Base-by-base conservation (phyloP, 2,329 filamentous ascomycete genomes). In the Myriosclerotinia duriaeana region DNA sequence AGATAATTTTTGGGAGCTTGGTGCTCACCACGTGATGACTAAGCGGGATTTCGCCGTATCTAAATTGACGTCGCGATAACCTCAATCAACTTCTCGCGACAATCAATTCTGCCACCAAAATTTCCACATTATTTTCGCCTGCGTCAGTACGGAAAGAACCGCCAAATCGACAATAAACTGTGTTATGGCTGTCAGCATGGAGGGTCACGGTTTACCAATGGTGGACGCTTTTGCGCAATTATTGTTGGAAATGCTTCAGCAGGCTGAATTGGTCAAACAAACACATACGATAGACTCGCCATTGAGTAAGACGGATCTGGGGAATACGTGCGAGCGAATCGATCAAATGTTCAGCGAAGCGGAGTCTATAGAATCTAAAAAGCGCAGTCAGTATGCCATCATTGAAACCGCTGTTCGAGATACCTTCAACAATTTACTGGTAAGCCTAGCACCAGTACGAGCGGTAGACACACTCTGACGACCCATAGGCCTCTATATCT, bases 391-490 rank as follows among this genome's bases (percentile, higher is more conserved):
- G 40, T 67, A 88, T 75, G 87, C 89, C 44, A 84, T 91, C 30
- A 86, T 97, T 56, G 95, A 98, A 78, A 93, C 90, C 22, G 93
- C 92, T 14, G 90, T 90, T 61, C 88, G 92, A 73, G 87, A 90
- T 72, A 85, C 90, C 58, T 96, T 98, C 78, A 92, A 92, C 78
- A 82, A 85, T 69, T 81, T 92, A 69, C 84, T 96, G 76, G 92
- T 95, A 80, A 82, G 89, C 73, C 66, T 64, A 68, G 56, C 67
- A 70, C 68, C 67, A 69, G 69, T 68, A 69, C 71, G 71, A 72
- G 67, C 66, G 63, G 67, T 55, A 70, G 70, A 69, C 72, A 54
- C 67, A 62, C 71, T 74, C 77, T 79, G 70, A 78, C 78, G 70
- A 75, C 70, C 73, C 69, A 69, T 72, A 94, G 90, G 88, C 90